Base-by-base conservation (phyloP, 352 stramenopile species). In the Pythium inflatum region DNA sequence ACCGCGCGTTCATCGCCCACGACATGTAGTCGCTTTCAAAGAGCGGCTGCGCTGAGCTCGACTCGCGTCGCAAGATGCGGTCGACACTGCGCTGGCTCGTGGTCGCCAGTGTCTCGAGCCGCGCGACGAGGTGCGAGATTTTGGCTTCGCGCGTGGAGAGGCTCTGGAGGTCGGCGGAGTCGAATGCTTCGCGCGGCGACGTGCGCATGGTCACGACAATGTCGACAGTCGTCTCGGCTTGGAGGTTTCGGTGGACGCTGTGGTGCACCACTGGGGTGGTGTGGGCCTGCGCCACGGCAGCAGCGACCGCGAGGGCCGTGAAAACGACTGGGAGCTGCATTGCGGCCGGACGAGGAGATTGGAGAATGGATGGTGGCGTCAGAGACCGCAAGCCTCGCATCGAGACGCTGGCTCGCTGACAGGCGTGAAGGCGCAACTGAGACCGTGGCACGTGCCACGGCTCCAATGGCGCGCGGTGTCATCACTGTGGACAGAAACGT, bases 1-100 rank as follows among this genome's bases (percentile, higher is more conserved):
- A 43, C 2, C 68, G 20, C 31, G 69, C 53, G 41, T 75, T 75
- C 34, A 34, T 54, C 46, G 68, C 54, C 69, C 69, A 75, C 27
- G 50, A 75, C 22, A 25, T 25, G 40, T 66, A 49, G 28, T 54
- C n/a, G 11, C n/a, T 38, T 25, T 45, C 46, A 34, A 71, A 74
- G 2, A 45, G 28, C 5, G 51, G 22, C 22, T 66, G 41, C 6
- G 1, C 38, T 16, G 11, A 28, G 7, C 9, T 24, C 1, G 66
- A 8, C 41, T 64, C 24, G 11, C 53, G 8, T 24, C 9, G 2
- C 5, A 66, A 22, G 8, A 66, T 9, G 8, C 20, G 20, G 18
- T 58, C 45, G 24, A 66, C 22, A 33, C 36, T 45, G 2, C 22
- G 20, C 31, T 66, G 59, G 36, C 45, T 66, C 18, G 49, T 24